These are phyloP conservation scores for Phylloporus arenicola DNA, from an alignment of 768 basidiomycete species.

Conservation along the genomic window DNA sequence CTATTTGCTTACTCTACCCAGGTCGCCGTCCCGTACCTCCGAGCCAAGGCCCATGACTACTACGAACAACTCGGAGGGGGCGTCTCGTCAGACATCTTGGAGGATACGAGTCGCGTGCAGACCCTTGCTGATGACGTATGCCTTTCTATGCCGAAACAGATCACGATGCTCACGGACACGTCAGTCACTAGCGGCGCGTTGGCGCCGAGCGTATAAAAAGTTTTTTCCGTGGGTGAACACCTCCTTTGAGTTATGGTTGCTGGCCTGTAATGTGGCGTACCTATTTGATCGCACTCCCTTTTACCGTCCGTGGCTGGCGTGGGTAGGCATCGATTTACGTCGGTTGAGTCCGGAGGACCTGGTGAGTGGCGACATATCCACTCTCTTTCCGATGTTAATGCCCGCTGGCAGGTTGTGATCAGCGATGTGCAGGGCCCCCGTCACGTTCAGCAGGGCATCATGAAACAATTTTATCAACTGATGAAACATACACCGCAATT, in stretches of 20 bases:
- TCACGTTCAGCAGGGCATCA: conserved; percentile 32
- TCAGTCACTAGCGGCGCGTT: conserved; percentile 48
- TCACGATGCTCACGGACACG: conserved; percentile 3
- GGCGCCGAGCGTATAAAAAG: conserved; percentile 61
- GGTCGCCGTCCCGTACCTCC: conserved; percentile 86
- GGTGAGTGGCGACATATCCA: conserved; percentile 38
- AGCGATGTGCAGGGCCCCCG: conserved; percentile 12
- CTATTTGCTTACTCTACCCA: conserved; percentile 4
- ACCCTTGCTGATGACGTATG: conserved; percentile 51
- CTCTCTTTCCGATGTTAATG: conserved; percentile 1
- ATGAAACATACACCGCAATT: conserved; percentile 53
- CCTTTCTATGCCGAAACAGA: conserved; percentile 1
- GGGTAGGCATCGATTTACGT: conserved; percentile 79
- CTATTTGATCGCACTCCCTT: conserved; percentile 81
- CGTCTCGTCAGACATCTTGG: conserved; percentile 56
- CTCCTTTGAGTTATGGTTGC: conserved; percentile 73
- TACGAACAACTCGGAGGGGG: conserved; percentile 89
- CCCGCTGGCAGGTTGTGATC: conserved; percentile 13
- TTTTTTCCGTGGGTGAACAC: conserved; percentile 82
- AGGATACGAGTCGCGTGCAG: conserved; percentile 39
- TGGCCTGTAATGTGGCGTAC: conserved; percentile 83
- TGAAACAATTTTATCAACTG: conserved; percentile 42
- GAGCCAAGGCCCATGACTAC: conserved; percentile 85
- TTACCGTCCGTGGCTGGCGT: conserved; percentile 88
- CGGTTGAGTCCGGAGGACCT: conserved; percentile 76